phyloP scores from a whole-genome alignment of 352 stramenopile species.

The Phytopythium delawarense region DNA sequence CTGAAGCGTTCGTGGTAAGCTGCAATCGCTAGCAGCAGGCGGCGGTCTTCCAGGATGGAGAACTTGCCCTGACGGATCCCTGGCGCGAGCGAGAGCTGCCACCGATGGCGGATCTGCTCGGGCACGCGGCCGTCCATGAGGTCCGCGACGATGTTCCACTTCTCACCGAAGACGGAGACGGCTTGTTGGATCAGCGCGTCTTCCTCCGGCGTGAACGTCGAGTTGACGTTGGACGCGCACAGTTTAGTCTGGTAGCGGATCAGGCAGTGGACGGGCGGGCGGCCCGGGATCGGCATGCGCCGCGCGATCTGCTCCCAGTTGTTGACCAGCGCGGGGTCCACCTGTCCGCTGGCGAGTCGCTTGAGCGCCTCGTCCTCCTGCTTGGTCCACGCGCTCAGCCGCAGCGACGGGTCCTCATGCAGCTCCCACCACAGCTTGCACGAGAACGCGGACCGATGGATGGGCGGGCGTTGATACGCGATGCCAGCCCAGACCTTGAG shows the following conservation, averaged over 20 bases:
- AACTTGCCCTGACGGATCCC: conserved; percentile 68
- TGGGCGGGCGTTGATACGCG: conserved; percentile 24
- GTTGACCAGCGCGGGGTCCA: conserved; percentile 38
- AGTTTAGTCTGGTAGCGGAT: conserved; percentile 54
- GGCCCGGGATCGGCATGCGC: conserved; percentile 37
- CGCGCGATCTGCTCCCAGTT: conserved; percentile 45
- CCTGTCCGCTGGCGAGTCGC: conserved; percentile 33
- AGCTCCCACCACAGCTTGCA: conserved; percentile 77
- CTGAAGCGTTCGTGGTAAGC: conserved; percentile 38
- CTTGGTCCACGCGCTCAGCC: conserved; percentile 53
- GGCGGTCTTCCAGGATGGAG: conserved; percentile 64
- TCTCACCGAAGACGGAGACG: conserved; percentile 67
- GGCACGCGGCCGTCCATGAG: conserved; percentile 66
- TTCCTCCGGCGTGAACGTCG: conserved; percentile 43
- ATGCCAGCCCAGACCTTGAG: conserved; percentile 50
- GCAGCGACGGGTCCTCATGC: conserved; percentile 50
- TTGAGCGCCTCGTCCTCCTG: conserved; percentile 38
- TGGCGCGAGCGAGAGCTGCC: conserved; percentile 62
- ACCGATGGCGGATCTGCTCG: conserved; percentile 74
- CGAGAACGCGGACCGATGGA: conserved; percentile 60
- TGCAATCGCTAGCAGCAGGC: conserved; percentile 52
- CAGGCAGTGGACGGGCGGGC: conserved; percentile 50
- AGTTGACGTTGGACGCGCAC: conserved; percentile 34
- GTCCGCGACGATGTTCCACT: conserved; percentile 75
- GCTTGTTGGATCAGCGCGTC: conserved; percentile 45